Evolutionary conservation across 2,329 filamentous ascomycete genomes (phyloP).

Genomic region (Aspergillus sp.): DNA sequence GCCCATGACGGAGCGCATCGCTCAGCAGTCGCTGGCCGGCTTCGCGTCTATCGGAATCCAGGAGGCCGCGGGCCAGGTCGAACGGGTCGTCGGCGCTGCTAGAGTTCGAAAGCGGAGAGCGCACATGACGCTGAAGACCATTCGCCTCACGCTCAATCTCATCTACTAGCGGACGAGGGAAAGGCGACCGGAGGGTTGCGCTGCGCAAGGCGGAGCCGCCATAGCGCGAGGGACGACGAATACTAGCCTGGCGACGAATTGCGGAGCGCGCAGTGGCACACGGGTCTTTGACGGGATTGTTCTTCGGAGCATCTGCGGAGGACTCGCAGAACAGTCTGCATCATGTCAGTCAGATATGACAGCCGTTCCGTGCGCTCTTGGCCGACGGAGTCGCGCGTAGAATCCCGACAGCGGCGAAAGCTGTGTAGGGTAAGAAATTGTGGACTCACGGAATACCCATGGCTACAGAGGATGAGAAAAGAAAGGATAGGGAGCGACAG

Average conservation of each 20-base stretch:
- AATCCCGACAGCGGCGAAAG: conserved; percentile 10
- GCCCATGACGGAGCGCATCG: conserved; percentile 38
- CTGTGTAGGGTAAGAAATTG: conserved; percentile 3
- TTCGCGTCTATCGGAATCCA: conserved; percentile 34
- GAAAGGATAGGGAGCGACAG: conserved; percentile 12
- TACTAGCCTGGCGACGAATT: conserved; percentile 56
- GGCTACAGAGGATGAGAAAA: conserved; percentile 13
- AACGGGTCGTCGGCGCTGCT: conserved; percentile 33
- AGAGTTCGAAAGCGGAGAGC: conserved; percentile 30
- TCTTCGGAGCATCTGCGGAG: conserved; percentile 44
- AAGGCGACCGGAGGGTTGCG: conserved; percentile 31
- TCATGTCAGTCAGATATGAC: conserved; percentile 28
- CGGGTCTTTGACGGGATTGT: conserved; percentile 54
- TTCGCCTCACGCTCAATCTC: conserved; percentile 35
- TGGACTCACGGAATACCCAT: conserved; percentile 48
- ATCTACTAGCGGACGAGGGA: conserved; percentile 33
- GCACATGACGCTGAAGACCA: conserved; percentile 25
- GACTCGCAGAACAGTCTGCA: conserved; percentile 58
- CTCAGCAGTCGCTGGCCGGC: conserved; percentile 37
- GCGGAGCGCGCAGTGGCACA: conserved; percentile 57
- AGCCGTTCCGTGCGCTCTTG: conserved; percentile 13
- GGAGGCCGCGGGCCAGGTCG: conserved; percentile 24
- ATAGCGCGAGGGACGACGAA: conserved; percentile 36
- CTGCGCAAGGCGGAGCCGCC: conserved; percentile 30
- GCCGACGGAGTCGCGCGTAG: conserved; percentile 20